Evolutionary conservation across 163 green algal species (phyloP).

Genomic region (Scenedesmus sp.): DNA sequence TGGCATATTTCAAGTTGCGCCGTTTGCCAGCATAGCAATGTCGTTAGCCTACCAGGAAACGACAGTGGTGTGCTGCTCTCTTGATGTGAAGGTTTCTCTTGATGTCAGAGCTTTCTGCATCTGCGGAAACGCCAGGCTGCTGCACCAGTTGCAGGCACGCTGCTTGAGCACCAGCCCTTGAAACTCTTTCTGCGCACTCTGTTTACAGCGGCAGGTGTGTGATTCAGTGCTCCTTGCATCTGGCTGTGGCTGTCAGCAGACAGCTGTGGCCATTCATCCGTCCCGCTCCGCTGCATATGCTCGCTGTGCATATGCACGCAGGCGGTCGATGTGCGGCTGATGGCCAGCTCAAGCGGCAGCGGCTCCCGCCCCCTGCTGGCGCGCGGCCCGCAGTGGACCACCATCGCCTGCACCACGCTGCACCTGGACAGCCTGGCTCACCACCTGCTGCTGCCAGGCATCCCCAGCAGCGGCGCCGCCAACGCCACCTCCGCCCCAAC

Average conservation of each 20-base stretch:
- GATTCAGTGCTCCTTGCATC: no score
- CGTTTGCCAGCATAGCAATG: neutral
- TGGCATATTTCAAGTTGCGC: neutral
- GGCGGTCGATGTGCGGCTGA: slow-evolving; percentile 26
- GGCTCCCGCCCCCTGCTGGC: neutral
- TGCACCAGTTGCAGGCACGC: neutral
- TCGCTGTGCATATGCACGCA: neutral
- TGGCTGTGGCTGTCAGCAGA: neutral
- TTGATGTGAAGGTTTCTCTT: no score
- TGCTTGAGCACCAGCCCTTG: no score
- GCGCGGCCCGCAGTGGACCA: neutral
- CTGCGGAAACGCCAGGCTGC: neutral
- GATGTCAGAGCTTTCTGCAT: neutral
- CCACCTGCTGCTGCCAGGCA: slow-evolving; percentile 25
- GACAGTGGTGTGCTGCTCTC: neutral
- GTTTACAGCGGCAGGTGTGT: no score
- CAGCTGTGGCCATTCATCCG: neutral
- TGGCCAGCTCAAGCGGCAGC: neutral
- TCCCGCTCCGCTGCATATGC: no score
- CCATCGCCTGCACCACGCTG: slow-evolving; percentile 14
- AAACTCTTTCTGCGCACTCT: no score
- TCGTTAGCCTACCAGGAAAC: no score
- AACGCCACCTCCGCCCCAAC: neutral
- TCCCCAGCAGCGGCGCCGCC: neutral
- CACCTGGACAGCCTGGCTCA: slow-evolving; percentile 29